phyloP scores from a whole-genome alignment of 202 grass and related monocot genomes.

The Zizania palustris region DNA sequence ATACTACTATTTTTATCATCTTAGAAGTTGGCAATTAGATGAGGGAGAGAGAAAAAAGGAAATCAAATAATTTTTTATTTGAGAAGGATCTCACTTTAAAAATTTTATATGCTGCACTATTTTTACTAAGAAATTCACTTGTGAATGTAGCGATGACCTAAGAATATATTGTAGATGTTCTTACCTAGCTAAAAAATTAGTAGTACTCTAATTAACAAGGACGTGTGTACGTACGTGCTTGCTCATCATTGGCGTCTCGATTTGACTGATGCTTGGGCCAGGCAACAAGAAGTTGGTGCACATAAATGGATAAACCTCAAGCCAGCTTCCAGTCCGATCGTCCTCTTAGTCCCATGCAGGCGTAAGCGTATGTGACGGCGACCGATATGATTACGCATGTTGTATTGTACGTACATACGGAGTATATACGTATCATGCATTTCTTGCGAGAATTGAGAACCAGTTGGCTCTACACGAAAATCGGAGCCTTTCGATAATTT shows the following conservation, averaged over 20 bases:
- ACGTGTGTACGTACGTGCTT: neutral
- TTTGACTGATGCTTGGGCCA: slow-evolving; percentile 28
- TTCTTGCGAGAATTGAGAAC: too few relatives aligned
- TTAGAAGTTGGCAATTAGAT: too few relatives aligned
- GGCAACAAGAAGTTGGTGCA: slow-evolving; percentile 25
- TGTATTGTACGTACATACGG: neutral
- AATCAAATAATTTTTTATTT: too few relatives aligned
- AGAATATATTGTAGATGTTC: too few relatives aligned
- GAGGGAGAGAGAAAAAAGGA: too few relatives aligned
- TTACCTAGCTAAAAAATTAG: neutral
- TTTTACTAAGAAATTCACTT: too few relatives aligned
- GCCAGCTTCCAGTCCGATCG: slow-evolving; percentile 16
- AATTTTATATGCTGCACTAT: too few relatives aligned
- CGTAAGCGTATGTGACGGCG: neutral
- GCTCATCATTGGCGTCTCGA: slow-evolving; percentile 17
- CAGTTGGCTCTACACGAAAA: too few relatives aligned
- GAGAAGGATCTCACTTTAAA: too few relatives aligned
- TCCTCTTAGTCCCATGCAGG: neutral
- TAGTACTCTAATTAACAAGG: neutral
- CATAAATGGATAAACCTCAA: slow-evolving; percentile 12
- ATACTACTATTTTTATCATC: too few relatives aligned
- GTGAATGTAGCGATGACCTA: too few relatives aligned
- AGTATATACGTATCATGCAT: neutral
- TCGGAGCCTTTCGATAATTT: too few relatives aligned
- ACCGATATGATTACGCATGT: neutral